These are phyloP conservation scores for Phragmites australis DNA, from an alignment of 176 grass and related monocot genomes.

Conservation along the genomic window DNA sequence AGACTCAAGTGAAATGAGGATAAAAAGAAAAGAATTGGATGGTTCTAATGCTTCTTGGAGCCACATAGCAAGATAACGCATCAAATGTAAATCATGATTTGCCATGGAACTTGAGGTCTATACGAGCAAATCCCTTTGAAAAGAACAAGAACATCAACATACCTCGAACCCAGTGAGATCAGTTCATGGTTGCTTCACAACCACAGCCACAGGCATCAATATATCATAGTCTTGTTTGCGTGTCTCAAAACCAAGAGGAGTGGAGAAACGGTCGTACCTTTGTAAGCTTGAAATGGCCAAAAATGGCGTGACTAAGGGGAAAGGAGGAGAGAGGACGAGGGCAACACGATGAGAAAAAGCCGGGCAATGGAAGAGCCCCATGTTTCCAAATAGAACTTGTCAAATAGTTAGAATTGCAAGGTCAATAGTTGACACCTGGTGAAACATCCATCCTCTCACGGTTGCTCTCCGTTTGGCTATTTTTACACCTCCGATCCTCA, in stretches of 20 bases:
- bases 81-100: background rate
- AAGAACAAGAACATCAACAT: background rate
- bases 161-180: slow-evolving; percentile 39
- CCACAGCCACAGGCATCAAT: background rate
- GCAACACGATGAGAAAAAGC: slow-evolving; percentile 46
- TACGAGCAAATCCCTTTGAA: background rate
- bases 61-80: background rate
- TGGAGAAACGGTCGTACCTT: slow-evolving; percentile 26
- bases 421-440: slow-evolving; percentile 35
- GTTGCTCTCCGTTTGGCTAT: slow-evolving; percentile 17
- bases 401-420: slow-evolving; percentile 33
- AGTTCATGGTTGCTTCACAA: slow-evolving; percentile 37
- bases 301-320: slow-evolving; percentile 11
- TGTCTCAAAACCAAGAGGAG: slow-evolving; percentile 37
- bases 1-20: background rate
- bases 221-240: background rate
- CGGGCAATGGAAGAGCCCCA: slow-evolving; percentile 53
- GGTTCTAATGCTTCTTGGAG: background rate
- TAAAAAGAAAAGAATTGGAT: background rate
- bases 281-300: slow-evolving; percentile 26
- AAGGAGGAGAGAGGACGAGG: background rate
- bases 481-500: background rate
- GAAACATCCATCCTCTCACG: slow-evolving; percentile 8
- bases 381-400: slow-evolving; percentile 40
- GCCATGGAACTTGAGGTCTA: background rate